Evolutionary conservation across 768 basidiomycete genomes (phyloP), one percentile per base, ranked within the genome.

Genomic region (Roridomyces roridus): DNA sequence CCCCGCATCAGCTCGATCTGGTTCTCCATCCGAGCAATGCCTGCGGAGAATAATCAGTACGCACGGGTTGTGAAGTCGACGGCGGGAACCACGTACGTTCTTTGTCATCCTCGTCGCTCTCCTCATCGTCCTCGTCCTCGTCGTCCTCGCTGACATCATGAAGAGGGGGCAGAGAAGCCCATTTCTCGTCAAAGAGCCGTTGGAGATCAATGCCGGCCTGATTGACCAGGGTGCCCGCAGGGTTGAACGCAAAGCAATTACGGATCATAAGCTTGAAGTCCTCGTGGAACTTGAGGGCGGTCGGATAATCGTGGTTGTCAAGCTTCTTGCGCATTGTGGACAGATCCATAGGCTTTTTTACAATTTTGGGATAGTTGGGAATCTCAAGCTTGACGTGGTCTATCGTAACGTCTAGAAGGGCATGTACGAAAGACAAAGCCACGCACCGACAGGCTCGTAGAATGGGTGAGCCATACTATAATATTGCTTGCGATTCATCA

Each of bases 281-380:
- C 26, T 88, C 85, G 61, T 89, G 87, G 70, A 98, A 94, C 68
- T 88, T 87, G 45, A 84, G 77, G 2, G 92, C 88, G n/a, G 80
- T 87, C 1, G 82, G 63, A 69, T 98, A 99, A 58, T 89, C 86
- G 47, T 82, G 79, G 29, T 77, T 78, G 37, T 94, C 91, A 44
- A 99, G 80, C 73, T 95, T 96, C 70, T 77, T 84, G 63, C 86
- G 85, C 80, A 99, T 95, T 9, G 92, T 94, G 11, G 85, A 82
- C 56, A 99, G 70, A 71, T 99, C 97, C 93, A 99, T 98, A 4
- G 97, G 97, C 66, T 86, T 87, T 80, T 95, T 96, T 70, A 99
- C 80, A 63, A 96, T 75, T 72, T 88, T 91, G 3, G 87, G 86
- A 72, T 99, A 99, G 18, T 82, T 78, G 0, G 96, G 96, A 43